Conservation (phyloP, 257 asterid species). For the Marsdenia floribunda region DNA sequence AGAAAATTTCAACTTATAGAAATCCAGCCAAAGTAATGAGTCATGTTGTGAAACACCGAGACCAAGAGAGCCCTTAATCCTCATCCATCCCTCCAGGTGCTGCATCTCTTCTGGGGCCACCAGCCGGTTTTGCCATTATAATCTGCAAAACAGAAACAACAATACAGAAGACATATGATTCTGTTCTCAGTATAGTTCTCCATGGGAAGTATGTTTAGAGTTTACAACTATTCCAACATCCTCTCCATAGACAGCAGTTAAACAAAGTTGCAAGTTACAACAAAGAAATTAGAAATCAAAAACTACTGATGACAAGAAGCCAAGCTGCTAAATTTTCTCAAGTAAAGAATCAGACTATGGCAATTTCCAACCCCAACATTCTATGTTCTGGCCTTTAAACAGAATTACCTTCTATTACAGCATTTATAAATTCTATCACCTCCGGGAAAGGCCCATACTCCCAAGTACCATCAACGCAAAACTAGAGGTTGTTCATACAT, state of each 20-base stretch:
- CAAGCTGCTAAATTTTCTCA: neutral
- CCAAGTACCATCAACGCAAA: neutral
- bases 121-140: constrained; percentile 57
- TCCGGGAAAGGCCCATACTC: neutral
- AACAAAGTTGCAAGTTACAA: neutral
- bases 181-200: no score
- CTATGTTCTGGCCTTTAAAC: neutral
- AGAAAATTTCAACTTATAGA: neutral
- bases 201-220: no score
- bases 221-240: neutral
- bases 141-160: constrained; percentile 28
- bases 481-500: neutral
- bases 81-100: constrained; percentile 40
- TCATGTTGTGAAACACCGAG: neutral
- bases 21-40: neutral
- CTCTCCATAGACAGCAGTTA: neutral
- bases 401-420: neutral
- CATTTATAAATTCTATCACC: neutral
- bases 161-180: neutral
- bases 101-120: constrained; percentile 42
- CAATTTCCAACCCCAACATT: neutral
- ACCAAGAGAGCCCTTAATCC: constrained; percentile 20
- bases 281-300: neutral
- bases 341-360: neutral
- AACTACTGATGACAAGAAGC: neutral